Evolutionary conservation across 2,329 filamentous ascomycete species (phyloP).

Genomic region (Onygena corvina): DNA sequence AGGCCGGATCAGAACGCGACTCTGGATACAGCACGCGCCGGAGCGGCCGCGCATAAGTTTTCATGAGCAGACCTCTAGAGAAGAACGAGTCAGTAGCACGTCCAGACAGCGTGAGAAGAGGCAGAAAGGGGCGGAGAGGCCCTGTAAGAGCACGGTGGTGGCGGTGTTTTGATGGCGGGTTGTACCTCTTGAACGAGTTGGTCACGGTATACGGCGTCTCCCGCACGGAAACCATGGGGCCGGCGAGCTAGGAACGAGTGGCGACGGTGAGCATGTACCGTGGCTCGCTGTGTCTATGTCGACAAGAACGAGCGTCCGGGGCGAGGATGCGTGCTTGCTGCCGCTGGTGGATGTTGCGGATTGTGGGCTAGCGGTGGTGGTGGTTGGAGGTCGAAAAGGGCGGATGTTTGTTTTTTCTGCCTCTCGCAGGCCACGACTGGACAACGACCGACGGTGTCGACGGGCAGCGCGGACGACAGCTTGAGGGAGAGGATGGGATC

Average conservation of each 20-base stretch:
- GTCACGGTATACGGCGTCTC: conserved; percentile 41
- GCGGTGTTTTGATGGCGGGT: conserved; percentile 10
- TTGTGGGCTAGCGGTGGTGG: not conserved
- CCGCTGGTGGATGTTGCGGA: too few species aligned
- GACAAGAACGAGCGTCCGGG: not conserved
- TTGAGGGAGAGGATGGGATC: too few species aligned
- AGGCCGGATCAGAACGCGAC: conserved; percentile 26
- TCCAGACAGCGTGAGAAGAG: conserved; percentile 9
- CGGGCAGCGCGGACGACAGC: too few species aligned
- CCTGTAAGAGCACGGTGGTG: conserved; percentile 6
- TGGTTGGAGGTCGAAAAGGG: not conserved
- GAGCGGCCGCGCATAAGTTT: conserved; percentile 38
- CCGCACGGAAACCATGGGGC: conserved; percentile 18
- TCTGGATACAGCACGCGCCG: conserved; percentile 39
- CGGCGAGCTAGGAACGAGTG: not conserved
- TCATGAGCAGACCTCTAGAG: conserved; percentile 37
- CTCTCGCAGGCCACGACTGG: too few species aligned
- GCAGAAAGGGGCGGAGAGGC: conserved; percentile 8
- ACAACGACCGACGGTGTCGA: too few species aligned
- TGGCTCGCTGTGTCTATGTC: not conserved
- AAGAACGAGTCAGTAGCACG: conserved; percentile 12
- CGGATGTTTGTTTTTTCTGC: not conserved
- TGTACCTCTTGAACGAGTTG: conserved; percentile 40
- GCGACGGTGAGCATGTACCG: not conserved
- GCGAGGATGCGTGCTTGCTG: not conserved